Evolutionary conservation across 805 yeast species (phyloP).

Genomic region (Saccharomycopsis lassenensis): DNA sequence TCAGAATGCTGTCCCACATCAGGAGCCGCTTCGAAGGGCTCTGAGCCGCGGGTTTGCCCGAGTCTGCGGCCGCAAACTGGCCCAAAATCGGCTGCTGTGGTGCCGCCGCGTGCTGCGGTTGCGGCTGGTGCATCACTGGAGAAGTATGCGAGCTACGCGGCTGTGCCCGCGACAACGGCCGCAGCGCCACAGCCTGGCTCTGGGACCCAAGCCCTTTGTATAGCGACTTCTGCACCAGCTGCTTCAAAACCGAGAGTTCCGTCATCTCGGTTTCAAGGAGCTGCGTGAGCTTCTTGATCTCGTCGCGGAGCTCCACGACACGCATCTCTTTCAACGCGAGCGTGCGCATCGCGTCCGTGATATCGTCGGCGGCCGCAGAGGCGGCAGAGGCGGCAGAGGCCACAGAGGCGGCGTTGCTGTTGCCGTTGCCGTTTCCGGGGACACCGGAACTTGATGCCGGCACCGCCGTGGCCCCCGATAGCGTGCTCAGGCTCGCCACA

Average conservation of each 20-base stretch:
- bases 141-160: no score
- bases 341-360: slow-evolving; percentile 13
- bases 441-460: not conserved
- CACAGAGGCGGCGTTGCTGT: slow-evolving; percentile 2
- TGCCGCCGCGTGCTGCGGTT: not conserved
- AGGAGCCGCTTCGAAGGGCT: not conserved
- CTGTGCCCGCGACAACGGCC: no score
- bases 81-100: slow-evolving; percentile 1
- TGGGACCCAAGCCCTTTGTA: slow-evolving; percentile 6
- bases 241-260: slow-evolving; percentile 13
- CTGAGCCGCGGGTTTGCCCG: not conserved
- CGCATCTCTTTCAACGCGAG: slow-evolving; percentile 18
- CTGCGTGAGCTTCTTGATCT: slow-evolving; percentile 8
- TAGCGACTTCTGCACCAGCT: slow-evolving; percentile 13
- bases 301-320: slow-evolving; percentile 16
- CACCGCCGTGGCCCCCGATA: slow-evolving; percentile 1
- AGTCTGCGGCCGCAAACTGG: not conserved
- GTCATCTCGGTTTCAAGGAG: slow-evolving; percentile 10
- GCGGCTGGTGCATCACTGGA: not conserved
- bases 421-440: not conserved
- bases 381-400: slow-evolving; percentile 2
- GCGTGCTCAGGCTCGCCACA: not conserved
- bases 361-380: slow-evolving; percentile 8
- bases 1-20: slow-evolving; percentile 17
- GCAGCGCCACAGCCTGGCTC: no score